Percentiles rank a stretch among this genome's conserved stretches.
These are phyloP conservation scores for Paspalum notatum DNA, from an alignment of 176 grass and related monocot genomes.

Conservation along the genomic window DNA sequence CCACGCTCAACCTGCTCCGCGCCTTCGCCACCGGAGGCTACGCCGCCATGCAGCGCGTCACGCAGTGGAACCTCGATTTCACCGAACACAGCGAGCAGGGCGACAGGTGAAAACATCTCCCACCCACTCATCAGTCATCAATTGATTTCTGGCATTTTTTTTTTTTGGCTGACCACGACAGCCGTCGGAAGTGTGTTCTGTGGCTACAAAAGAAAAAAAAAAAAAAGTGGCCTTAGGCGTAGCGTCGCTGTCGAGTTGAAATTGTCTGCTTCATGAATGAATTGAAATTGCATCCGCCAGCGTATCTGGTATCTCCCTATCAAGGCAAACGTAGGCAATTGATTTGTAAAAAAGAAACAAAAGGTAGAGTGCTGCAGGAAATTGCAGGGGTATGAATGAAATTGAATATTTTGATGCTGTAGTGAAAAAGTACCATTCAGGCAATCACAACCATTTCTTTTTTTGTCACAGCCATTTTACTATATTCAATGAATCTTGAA, in stretches of 20 bases:
- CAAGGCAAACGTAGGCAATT: background rate
- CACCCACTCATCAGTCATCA: no score
- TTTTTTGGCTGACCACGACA: background rate
- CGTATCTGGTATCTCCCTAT: background rate
- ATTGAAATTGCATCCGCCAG: background rate
- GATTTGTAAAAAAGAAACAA: background rate
- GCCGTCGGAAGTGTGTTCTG: background rate
- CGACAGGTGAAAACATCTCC: slow-evolving; percentile 51
- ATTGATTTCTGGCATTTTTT: background rate
- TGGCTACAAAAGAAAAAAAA: background rate
- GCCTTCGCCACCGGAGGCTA: slow-evolving; percentile 77
- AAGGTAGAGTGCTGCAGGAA: background rate
- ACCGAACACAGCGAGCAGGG: slow-evolving; percentile 68
- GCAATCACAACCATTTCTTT: background rate
- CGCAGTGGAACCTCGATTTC: slow-evolving; percentile 82
- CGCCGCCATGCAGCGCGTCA: slow-evolving; percentile 70
- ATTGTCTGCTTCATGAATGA: background rate
- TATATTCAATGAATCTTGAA: background rate
- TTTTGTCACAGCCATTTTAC: background rate
- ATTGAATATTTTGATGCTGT: background rate
- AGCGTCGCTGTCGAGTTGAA: slow-evolving; percentile 2
- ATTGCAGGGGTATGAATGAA: no score
- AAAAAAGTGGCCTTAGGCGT: background rate
- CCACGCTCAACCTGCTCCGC: slow-evolving; percentile 73
- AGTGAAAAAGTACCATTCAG: background rate